Evolutionary conservation across 805 yeast species (phyloP).

Genomic region (Ogataea haglerorum): DNA sequence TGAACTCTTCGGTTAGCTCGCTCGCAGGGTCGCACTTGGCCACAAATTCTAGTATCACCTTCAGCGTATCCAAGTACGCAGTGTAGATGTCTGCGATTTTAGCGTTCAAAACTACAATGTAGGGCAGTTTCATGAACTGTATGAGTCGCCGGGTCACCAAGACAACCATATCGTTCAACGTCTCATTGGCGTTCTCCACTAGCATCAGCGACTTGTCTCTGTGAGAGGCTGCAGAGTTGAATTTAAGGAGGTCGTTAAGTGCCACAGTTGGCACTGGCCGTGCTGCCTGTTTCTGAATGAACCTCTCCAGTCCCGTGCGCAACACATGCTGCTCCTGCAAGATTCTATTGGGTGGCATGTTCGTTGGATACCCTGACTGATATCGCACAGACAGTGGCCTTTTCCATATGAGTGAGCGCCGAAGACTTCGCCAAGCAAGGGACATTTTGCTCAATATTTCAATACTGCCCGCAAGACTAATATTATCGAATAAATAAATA

Average conservation of each 20-base stretch:
- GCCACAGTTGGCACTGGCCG: conserved; percentile 52
- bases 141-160: conserved; percentile 68
- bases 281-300: conserved; percentile 54
- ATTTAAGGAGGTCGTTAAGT: conserved; percentile 46
- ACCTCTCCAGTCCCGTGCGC: conserved; percentile 41
- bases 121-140: conserved; percentile 73
- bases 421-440: conserved; percentile 1
- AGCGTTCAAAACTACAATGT: conserved; percentile 82
- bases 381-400: neutral
- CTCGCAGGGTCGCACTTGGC: conserved; percentile 15
- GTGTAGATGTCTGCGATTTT: conserved; percentile 75
- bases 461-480: neutral
- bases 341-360: conserved; percentile 4
- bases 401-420: neutral
- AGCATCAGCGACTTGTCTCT: conserved; percentile 33
- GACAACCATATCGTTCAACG: conserved; percentile 53
- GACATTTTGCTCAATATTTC: neutral
- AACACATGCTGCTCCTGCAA: conserved; percentile 16
- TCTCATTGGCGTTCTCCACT: conserved; percentile 47
- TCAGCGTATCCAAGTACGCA: conserved; percentile 68
- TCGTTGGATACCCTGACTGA: neutral
- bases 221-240: conserved; percentile 34
- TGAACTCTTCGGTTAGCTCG: conserved; percentile 9
- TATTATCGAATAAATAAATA: no score
- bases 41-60: conserved; percentile 41